Conservation (phyloP, 176 grass and related monocot genomes). For the Alloteropsis semialata region DNA sequence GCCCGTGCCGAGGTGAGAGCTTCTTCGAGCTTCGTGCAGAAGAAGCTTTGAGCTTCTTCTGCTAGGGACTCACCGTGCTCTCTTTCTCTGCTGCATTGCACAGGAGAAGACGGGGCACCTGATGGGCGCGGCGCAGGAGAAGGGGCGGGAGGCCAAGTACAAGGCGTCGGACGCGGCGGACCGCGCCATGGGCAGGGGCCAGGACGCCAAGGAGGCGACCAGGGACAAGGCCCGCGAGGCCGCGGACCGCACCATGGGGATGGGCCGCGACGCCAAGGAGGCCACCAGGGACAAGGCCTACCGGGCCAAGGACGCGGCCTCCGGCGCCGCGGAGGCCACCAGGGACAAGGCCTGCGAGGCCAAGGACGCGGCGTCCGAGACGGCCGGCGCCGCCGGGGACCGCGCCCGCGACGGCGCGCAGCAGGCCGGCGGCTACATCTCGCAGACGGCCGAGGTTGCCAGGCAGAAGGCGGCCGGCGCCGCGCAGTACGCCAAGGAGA, state of each 20-base stretch:
- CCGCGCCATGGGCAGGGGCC: conserved; percentile 7
- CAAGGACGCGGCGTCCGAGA: conserved; percentile 33
- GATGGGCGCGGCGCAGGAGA: conserved; percentile 32
- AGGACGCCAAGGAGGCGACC: conserved; percentile 13
- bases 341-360: conserved; percentile 46
- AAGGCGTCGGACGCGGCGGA: conserved; percentile 1
- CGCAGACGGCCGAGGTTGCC: conserved; percentile 34
- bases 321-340: conserved; percentile 2
- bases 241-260: conserved; percentile 23
- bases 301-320: conserved; percentile 10
- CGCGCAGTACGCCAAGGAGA: conserved; percentile 55
- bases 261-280: conserved; percentile 27
- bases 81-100: neutral
- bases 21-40: too few species aligned
- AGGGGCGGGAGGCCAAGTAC: conserved; percentile 30
- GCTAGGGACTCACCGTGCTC: neutral
- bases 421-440: conserved; percentile 24
- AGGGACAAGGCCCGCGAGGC: conserved; percentile 34
- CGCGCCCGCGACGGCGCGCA: conserved; percentile 16
- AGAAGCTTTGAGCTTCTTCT: too few species aligned
- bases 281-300: conserved; percentile 2
- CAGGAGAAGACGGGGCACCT: conserved; percentile 37
- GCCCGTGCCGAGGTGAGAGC: conserved; percentile 47
- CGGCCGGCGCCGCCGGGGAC: conserved; percentile 33
- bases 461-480: conserved; percentile 42